Percentiles rank a stretch among this genome's conserved stretches.
Conservation (phyloP, 345 rosid species). For the Cardamine resedifolia region DNA sequence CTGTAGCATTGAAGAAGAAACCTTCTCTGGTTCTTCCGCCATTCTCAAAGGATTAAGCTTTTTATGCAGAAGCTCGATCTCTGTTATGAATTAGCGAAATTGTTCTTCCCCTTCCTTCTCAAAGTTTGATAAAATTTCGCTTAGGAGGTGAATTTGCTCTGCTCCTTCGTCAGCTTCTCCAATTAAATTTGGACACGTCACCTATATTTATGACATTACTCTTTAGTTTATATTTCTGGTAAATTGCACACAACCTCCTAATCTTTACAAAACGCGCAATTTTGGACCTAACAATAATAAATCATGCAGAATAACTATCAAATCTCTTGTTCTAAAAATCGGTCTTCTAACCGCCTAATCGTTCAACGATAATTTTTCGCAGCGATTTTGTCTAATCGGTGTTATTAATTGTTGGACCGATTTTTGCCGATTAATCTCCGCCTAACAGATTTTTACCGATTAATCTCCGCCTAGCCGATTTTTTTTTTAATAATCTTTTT, state of each 20-base stretch:
- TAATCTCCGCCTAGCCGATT: too few relatives aligned
- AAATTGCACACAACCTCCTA: background rate
- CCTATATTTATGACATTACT: background rate
- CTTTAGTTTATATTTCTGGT: background rate
- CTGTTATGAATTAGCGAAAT: constrained; percentile 8
- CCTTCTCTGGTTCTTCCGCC: constrained; percentile 48
- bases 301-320: background rate
- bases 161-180: constrained; percentile 28
- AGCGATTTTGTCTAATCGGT: too few relatives aligned
- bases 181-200: constrained; percentile 18
- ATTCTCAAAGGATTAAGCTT: constrained; percentile 30
- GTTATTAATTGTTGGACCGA: too few relatives aligned
- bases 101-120: background rate
- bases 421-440: too few relatives aligned
- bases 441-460: too few relatives aligned
- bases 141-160: background rate
- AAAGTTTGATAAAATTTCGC: background rate
- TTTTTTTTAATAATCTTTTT: too few relatives aligned
- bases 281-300: background rate
- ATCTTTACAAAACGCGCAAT: background rate
- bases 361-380: too few relatives aligned
- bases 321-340: too few relatives aligned
- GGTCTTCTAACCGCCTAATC: too few relatives aligned
- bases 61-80: constrained; percentile 11
- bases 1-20: constrained; percentile 37